Evolutionary conservation across 2,329 filamentous ascomycete genomes (phyloP).

Genomic region (Cryphonectria carpinicola): DNA sequence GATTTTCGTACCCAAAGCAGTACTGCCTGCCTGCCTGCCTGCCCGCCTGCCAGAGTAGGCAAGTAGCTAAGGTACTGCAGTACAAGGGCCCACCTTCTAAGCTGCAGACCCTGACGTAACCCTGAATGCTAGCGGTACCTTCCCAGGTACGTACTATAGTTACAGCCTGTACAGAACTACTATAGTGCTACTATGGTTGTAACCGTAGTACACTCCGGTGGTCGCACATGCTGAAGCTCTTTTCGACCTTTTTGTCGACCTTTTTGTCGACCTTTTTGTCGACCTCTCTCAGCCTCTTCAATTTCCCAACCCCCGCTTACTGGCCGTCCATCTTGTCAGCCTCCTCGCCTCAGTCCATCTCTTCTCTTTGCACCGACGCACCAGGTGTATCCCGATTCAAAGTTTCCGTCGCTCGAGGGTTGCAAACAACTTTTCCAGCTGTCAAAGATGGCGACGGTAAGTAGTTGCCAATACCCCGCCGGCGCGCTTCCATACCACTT

Average conservation of each 20-base stretch:
- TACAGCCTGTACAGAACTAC: too few relatives aligned
- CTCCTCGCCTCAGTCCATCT: background rate
- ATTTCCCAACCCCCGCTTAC: background rate
- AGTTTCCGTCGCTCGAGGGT: too few relatives aligned
- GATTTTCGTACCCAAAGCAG: background rate
- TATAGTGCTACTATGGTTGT: background rate
- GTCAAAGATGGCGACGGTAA: slow-evolving; percentile 33
- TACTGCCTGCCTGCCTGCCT: background rate
- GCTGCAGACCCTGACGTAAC: slow-evolving; percentile 8
- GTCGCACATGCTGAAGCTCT: background rate
- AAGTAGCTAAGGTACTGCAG: slow-evolving; percentile 4
- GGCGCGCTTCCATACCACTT: slow-evolving; percentile 1
- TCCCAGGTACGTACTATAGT: background rate
- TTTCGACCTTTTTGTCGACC: too few relatives aligned
- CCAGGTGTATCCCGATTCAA: background rate
- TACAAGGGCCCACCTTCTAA: slow-evolving; percentile 27
- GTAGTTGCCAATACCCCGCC: background rate
- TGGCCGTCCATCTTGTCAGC: background rate
- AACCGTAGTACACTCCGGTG: background rate
- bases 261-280: too few relatives aligned
- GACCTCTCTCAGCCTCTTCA: background rate
- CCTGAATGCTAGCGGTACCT: background rate
- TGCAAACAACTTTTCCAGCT: background rate
- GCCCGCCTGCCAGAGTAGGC: background rate
- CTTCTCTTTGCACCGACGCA: background rate